Evolutionary conservation across 2,329 filamentous ascomycete species (phyloP).

Genomic region (Dothidotthia symphoricarpi): DNA sequence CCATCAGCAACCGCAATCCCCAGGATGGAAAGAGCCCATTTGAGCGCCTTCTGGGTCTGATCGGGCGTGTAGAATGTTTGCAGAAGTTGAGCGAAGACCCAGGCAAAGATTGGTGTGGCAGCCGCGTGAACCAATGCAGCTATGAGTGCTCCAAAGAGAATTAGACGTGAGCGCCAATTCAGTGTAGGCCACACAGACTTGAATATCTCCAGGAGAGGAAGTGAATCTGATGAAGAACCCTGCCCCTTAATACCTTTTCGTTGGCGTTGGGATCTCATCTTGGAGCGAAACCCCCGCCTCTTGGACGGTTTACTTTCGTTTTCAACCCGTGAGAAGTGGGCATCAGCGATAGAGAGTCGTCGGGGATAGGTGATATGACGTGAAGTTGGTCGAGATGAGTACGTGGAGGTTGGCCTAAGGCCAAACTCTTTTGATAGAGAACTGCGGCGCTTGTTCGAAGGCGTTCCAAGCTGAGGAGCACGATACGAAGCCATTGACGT

Average conservation of each 20-base stretch:
- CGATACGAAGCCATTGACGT: conserved; percentile 3
- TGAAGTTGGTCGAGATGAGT: conserved; percentile 6
- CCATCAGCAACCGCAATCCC: conserved; percentile 67
- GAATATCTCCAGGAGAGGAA: conserved; percentile 56
- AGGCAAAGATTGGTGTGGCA: conserved; percentile 72
- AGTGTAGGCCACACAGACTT: conserved; percentile 70
- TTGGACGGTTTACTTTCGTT: conserved; percentile 1
- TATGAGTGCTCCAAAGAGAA: conserved; percentile 61
- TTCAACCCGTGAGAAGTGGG: not conserved
- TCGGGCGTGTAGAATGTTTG: conserved; percentile 63
- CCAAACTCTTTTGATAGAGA: conserved; percentile 5
- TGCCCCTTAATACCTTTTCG: not conserved
- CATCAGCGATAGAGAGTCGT: conserved; percentile 3
- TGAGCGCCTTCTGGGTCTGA: conserved; percentile 53
- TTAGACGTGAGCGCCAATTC: conserved; percentile 49
- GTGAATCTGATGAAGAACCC: conserved; percentile 4
- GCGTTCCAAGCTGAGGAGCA: conserved; percentile 2
- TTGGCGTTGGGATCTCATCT: not conserved
- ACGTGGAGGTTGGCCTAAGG: conserved; percentile 7
- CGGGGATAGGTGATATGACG: conserved; percentile 4
- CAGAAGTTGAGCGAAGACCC: conserved; percentile 70
- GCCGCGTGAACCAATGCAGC: conserved; percentile 64
- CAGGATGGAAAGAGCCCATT: conserved; percentile 70
- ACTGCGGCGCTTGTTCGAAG: conserved; percentile 3
- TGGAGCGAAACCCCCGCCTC: conserved; percentile 3